phyloP scores from a whole-genome alignment of 495 filamentous ascomycete species.

The Staphylotrichum tortipilum region DNA sequence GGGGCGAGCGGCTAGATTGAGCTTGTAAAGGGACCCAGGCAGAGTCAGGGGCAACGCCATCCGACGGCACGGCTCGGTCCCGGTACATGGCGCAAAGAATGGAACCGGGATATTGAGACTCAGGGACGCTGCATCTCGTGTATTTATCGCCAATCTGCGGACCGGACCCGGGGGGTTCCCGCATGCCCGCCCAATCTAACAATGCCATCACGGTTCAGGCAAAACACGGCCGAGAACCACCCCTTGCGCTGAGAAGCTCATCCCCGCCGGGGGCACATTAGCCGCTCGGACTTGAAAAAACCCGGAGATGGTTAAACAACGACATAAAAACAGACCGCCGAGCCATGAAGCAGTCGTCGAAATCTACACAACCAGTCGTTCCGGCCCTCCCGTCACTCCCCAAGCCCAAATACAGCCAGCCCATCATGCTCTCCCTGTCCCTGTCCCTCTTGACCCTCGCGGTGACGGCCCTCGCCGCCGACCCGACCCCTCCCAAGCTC shows the following conservation, averaged over 20 bases:
- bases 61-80: background rate
- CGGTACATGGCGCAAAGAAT: background rate
- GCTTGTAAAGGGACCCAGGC: too few relatives aligned
- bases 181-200: background rate
- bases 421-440: background rate
- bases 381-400: too few relatives aligned
- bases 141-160: background rate
- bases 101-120: background rate
- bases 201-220: background rate
- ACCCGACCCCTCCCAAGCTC: conserved; percentile 4
- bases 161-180: background rate
- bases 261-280: background rate
- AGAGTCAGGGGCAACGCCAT: background rate
- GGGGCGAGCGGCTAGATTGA: too few relatives aligned
- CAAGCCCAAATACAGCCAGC: too few relatives aligned
- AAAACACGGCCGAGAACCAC: background rate
- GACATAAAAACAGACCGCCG: background rate
- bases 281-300: background rate
- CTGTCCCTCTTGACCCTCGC: conserved; percentile 4
- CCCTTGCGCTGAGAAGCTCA: too few relatives aligned
- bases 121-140: background rate
- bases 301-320: background rate
- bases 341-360: too few relatives aligned
- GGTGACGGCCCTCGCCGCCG: background rate
- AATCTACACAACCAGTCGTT: too few relatives aligned